These are phyloP conservation scores for Colletotrichum lindemuthianum DNA, from an alignment of 2,329 filamentous ascomycete genomes.

Conservation along the genomic window DNA sequence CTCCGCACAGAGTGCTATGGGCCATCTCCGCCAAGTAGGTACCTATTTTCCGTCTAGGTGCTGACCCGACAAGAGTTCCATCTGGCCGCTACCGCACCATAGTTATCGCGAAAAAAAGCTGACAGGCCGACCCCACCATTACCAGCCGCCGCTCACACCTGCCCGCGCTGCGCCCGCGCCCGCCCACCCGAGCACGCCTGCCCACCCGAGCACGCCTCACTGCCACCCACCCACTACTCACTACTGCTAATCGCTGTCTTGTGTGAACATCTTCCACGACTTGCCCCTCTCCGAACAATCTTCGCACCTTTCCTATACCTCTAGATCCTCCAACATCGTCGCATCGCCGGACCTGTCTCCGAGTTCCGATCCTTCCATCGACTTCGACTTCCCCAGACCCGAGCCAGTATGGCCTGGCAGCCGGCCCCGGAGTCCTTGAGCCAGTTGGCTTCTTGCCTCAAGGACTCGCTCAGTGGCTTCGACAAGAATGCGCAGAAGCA, in stretches of 20 bases:
- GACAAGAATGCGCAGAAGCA: constrained; percentile 85
- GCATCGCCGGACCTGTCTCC: constrained; percentile 18
- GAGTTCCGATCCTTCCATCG: constrained; percentile 27
- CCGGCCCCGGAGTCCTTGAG: constrained; percentile 86
- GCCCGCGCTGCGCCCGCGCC: constrained; percentile 15
- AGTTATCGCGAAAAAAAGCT: constrained; percentile 38
- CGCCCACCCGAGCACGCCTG: background rate
- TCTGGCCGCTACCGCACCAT: constrained; percentile 33
- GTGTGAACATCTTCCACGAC: constrained; percentile 31
- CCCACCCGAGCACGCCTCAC: background rate
- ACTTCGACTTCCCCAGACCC: constrained; percentile 34
- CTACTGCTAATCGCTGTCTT: constrained; percentile 11
- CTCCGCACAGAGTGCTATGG: too few relatives aligned
- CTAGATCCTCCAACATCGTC: constrained; percentile 10
- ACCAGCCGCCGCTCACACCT: constrained; percentile 28
- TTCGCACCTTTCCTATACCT: constrained; percentile 4
- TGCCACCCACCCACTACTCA: background rate
- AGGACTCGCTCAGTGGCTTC: constrained; percentile 89
- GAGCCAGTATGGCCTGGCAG: constrained; percentile 85
- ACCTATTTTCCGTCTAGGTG: background rate
- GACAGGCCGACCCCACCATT: constrained; percentile 37
- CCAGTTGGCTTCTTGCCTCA: constrained; percentile 89
- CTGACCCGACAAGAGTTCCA: constrained; percentile 12
- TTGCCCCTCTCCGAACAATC: constrained; percentile 28
- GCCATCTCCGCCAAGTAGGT: background rate